Evolutionary conservation across 495 filamentous ascomycete species (phyloP).

Genomic region (Neurospora tetrasperma): DNA sequence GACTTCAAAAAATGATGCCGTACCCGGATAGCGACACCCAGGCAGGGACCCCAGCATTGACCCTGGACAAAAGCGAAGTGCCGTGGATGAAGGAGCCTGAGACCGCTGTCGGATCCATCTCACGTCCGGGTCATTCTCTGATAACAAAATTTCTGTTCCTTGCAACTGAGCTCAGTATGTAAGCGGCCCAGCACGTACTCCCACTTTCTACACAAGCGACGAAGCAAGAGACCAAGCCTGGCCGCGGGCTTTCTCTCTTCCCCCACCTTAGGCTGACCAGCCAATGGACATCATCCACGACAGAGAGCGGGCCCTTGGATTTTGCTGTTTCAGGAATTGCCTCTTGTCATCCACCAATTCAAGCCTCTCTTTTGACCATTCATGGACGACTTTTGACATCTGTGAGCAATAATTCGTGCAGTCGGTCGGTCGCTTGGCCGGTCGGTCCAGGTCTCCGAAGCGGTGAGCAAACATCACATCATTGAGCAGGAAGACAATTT

Average conservation of each 20-base stretch:
- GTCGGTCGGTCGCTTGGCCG: background rate
- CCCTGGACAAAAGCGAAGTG: background rate
- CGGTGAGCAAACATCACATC: background rate
- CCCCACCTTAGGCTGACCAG: background rate
- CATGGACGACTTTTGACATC: background rate
- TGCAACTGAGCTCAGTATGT: background rate
- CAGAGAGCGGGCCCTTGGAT: background rate
- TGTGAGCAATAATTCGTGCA: background rate
- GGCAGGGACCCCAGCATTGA: background rate
- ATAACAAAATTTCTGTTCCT: background rate
- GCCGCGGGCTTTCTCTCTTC: background rate
- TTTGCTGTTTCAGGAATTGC: conserved; percentile 10
- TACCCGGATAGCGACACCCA: background rate
- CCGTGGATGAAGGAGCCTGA: background rate
- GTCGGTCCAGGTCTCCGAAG: background rate
- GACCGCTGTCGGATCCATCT: background rate
- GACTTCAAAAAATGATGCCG: background rate
- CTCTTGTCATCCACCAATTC: conserved; percentile 4
- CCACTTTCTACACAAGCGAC: background rate
- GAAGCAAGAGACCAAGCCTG: background rate
- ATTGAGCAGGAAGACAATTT: background rate
- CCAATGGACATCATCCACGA: conserved; percentile 10
- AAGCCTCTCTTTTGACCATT: background rate
- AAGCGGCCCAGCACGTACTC: background rate
- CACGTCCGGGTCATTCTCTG: background rate